Percentiles rank a stretch among this genome's conserved stretches.
Evolutionary conservation across 306 rosid species (phyloP).

Genomic region (Cucumis cinereus): DNA sequence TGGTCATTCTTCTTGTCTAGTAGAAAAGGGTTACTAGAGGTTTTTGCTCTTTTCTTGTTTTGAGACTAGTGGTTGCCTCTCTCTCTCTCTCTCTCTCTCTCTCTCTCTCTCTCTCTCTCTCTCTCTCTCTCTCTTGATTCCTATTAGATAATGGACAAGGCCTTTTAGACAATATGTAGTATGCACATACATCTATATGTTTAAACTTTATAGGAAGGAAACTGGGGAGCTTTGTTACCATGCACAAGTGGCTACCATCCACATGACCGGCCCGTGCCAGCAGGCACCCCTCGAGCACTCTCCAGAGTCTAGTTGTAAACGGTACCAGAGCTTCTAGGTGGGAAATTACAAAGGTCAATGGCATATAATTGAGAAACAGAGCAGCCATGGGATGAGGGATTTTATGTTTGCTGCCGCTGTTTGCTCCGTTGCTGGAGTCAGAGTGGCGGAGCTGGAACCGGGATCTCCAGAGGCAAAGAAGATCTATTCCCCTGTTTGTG

Average conservation of each 20-base stretch:
- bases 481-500: conserved; percentile 31
- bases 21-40: not conserved
- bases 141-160: not conserved
- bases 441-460: conserved; percentile 20
- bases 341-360: conserved; percentile 10
- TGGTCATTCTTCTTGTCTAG: not conserved
- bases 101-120: no score
- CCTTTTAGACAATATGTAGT: not conserved
- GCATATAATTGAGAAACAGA: conserved; percentile 9
- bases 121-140: not conserved
- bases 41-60: not conserved
- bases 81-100: no score
- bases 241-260: not conserved
- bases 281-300: not conserved
- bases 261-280: not conserved
- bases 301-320: conserved; percentile 7
- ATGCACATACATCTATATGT: not conserved
- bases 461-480: conserved; percentile 38
- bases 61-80: not conserved
- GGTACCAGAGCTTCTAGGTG: conserved; percentile 16
- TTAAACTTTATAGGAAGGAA: not conserved
- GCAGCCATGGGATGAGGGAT: conserved; percentile 25
- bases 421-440: conserved; percentile 24
- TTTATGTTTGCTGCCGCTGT: conserved; percentile 25
- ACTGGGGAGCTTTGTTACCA: not conserved